phyloP scores from a whole-genome alignment of 2,329 filamentous ascomycete species.

The Cordyceps pruinosa region DNA sequence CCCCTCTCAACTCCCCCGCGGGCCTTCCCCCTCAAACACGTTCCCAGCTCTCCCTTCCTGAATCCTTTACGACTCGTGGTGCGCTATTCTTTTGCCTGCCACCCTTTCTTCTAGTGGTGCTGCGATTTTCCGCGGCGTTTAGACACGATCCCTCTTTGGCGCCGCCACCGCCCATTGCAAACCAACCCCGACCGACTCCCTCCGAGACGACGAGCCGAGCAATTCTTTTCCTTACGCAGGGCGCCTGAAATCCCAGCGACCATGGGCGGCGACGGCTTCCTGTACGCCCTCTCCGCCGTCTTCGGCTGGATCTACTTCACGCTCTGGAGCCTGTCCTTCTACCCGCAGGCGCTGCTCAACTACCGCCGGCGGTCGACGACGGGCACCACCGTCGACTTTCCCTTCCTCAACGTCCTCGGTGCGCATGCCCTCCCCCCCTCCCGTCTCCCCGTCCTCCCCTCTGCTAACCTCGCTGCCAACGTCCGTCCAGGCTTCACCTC shows the following conservation, averaged over 20 bases:
- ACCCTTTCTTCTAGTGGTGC: too few species aligned
- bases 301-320: conserved; percentile 71
- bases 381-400: conserved; percentile 84
- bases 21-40: too few species aligned
- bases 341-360: conserved; percentile 83
- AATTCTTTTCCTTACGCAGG: too few species aligned
- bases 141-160: neutral
- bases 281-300: conserved; percentile 46
- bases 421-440: conserved; percentile 14
- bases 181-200: too few species aligned
- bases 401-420: conserved; percentile 63
- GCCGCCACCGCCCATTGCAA: too few species aligned
- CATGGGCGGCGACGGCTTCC: conserved; percentile 27
- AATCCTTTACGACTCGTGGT: too few species aligned
- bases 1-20: too few species aligned
- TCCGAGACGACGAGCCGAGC: too few species aligned
- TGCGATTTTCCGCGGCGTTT: neutral
- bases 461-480: neutral
- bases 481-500: conserved; percentile 53
- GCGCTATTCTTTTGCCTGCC: too few species aligned
- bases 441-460: neutral
- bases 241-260: too few species aligned
- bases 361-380: conserved; percentile 66
- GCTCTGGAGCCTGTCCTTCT: conserved; percentile 85
- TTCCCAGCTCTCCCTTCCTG: too few species aligned